Evolutionary conservation across 495 filamentous ascomycete species (phyloP).

Genomic region (Aspergillus biplanus): DNA sequence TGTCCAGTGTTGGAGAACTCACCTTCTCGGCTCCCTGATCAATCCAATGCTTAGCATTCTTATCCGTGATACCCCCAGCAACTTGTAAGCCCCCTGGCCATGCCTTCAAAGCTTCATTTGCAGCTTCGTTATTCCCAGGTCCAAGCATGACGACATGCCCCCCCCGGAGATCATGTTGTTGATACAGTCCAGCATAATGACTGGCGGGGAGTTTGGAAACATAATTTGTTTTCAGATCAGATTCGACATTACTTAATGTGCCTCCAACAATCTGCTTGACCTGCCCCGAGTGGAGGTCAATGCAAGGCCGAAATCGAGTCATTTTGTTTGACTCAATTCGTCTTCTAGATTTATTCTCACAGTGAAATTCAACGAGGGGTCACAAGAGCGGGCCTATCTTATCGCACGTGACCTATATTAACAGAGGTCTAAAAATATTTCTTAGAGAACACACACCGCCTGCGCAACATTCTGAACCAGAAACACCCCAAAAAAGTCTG

Average conservation of each 20-base stretch:
- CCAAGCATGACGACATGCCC: constrained; percentile 97
- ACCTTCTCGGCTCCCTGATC: constrained; percentile 90
- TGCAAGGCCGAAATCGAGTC: constrained; percentile 95
- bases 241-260: constrained; percentile 69
- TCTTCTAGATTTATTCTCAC: constrained; percentile 6
- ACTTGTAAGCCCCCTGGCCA: constrained; percentile 85
- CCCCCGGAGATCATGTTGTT: constrained; percentile 68
- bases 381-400: constrained; percentile 33
- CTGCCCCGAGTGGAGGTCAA: constrained; percentile 92
- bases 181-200: constrained; percentile 81
- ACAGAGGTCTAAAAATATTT: constrained; percentile 10
- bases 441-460: constrained; percentile 13
- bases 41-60: constrained; percentile 86
- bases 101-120: constrained; percentile 68
- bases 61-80: constrained; percentile 85
- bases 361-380: constrained; percentile 34
- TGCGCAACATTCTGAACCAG: constrained; percentile 1
- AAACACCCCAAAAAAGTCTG: constrained; percentile 14
- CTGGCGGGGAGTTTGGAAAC: constrained; percentile 79
- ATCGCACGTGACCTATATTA: constrained; percentile 44
- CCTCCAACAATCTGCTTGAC: constrained; percentile 99
- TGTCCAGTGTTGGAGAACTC: constrained; percentile 24
- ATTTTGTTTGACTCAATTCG: constrained; percentile 47
- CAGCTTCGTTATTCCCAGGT: constrained; percentile 79
- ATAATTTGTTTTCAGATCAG: constrained; percentile 84